phyloP scores from a whole-genome alignment of 106 monocot species.

The Xerophyta viscosa region DNA sequence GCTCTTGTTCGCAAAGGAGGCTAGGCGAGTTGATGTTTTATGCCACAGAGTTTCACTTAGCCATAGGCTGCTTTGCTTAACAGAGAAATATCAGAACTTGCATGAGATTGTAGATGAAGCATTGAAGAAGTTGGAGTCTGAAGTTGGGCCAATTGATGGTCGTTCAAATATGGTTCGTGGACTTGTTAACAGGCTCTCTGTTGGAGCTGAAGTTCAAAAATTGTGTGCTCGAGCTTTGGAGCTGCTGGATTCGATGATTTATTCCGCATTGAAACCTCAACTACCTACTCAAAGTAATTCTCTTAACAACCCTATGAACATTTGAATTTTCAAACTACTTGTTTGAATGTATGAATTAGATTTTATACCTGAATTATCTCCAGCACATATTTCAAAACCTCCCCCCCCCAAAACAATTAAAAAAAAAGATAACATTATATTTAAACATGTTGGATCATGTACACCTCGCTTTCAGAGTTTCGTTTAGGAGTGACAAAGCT shows the following conservation, averaged over 20 bases:
- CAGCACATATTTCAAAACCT: no score
- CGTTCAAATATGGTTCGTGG: conserved; percentile 52
- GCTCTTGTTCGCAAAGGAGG: conserved; percentile 68
- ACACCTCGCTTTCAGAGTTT: no score
- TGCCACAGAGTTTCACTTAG: conserved; percentile 63
- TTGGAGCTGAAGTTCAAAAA: conserved; percentile 79
- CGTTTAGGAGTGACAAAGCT: no score
- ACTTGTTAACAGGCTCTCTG: conserved; percentile 78
- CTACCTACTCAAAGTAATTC: background rate
- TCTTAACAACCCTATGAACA: background rate
- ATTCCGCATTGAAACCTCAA: background rate
- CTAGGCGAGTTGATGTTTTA: conserved; percentile 68
- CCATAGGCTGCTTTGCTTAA: conserved; percentile 46
- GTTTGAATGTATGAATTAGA: no score
- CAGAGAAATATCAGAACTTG: conserved; percentile 46
- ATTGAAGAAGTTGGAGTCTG: conserved; percentile 65
- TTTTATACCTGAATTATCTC: no score
- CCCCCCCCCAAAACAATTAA: no score
- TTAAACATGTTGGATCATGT: no score
- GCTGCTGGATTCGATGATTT: conserved; percentile 23
- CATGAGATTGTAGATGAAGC: conserved; percentile 59
- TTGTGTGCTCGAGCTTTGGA: conserved; percentile 55
- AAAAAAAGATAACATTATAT: no score
- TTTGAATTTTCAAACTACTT: no score
- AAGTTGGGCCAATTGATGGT: conserved; percentile 51